Conservation (phyloP, 2,329 filamentous ascomycete genomes). For the Teratosphaeria zuluensis region DNA sequence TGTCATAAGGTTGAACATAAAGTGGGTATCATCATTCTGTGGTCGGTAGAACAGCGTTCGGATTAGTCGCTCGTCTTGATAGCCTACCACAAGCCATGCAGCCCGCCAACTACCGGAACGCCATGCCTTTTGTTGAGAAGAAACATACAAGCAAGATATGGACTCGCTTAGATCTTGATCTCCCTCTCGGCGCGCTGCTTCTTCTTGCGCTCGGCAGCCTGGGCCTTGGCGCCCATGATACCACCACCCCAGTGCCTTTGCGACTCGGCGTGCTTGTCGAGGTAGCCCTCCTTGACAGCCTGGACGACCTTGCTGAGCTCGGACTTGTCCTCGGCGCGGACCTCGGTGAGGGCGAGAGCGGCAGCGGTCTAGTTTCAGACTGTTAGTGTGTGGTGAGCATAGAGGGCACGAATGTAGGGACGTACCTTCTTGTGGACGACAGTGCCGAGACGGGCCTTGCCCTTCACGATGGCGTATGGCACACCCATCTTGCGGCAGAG, state of each 20-base stretch:
- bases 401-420: background rate
- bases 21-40: background rate
- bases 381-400: background rate
- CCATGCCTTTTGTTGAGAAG: background rate
- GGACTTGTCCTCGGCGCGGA: slow-evolving; percentile 94
- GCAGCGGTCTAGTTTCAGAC: slow-evolving; percentile 67
- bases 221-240: slow-evolving; percentile 97
- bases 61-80: background rate
- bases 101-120: background rate
- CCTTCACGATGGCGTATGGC: slow-evolving; percentile 98
- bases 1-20: background rate
- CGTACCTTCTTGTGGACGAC: slow-evolving; percentile 98
- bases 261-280: slow-evolving; percentile 86
- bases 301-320: slow-evolving; percentile 96
- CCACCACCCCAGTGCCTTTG: slow-evolving; percentile 97
- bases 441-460: slow-evolving; percentile 97
- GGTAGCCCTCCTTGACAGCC: slow-evolving; percentile 95
- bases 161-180: slow-evolving; percentile 77
- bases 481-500: slow-evolving; percentile 99
- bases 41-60: background rate
- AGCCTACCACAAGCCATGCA: background rate
- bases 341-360: slow-evolving; percentile 90
- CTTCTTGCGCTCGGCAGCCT: slow-evolving; percentile 69
- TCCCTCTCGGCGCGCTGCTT: slow-evolving; percentile 87
- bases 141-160: background rate